These are phyloP conservation scores for Kalanchoe fedtschenkoi DNA, from an alignment of 164 flowering plant species.

Conservation along the genomic window DNA sequence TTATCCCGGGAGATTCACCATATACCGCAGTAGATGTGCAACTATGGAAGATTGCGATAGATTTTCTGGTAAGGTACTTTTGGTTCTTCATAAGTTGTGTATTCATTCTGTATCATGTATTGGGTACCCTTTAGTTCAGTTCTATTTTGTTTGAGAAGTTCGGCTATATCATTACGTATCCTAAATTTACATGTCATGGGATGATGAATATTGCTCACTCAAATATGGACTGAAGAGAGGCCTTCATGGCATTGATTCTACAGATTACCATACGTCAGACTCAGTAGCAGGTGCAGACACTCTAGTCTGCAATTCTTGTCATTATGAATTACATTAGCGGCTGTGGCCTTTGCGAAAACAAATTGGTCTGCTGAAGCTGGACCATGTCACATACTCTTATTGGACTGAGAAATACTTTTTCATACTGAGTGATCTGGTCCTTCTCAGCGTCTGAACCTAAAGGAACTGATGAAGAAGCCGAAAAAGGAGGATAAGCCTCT, in stretches of 20 bases:
- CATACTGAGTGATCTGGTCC: neutral
- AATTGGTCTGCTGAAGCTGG: neutral
- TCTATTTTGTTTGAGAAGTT: neutral
- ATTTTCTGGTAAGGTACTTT: constrained; percentile 40
- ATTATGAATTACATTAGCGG: neutral
- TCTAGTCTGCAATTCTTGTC: constrained; percentile 6
- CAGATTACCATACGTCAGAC: constrained; percentile 73
- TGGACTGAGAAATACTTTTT: neutral
- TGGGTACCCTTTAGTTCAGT: neutral
- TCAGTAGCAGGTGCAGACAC: constrained; percentile 31
- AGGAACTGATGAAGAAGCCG: constrained; percentile 67
- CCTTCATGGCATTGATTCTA: constrained; percentile 54
- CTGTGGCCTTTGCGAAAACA: neutral
- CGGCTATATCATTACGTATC: neutral
- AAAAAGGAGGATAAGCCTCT: constrained; percentile 70
- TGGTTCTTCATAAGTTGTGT: neutral
- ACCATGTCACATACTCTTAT: neutral
- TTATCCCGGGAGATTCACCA: constrained; percentile 77
- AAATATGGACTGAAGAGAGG: constrained; percentile 67
- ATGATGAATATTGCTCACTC: constrained; percentile 25
- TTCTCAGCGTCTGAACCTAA: constrained; percentile 50
- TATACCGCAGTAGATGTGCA: constrained; percentile 47
- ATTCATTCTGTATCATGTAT: neutral
- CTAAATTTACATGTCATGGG: constrained; percentile 30
- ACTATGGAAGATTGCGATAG: constrained; percentile 31